These are phyloP conservation scores for Tremellales sp. DNA, from an alignment of 1,284 basidiomycete genomes.

Conservation along the genomic window DNA sequence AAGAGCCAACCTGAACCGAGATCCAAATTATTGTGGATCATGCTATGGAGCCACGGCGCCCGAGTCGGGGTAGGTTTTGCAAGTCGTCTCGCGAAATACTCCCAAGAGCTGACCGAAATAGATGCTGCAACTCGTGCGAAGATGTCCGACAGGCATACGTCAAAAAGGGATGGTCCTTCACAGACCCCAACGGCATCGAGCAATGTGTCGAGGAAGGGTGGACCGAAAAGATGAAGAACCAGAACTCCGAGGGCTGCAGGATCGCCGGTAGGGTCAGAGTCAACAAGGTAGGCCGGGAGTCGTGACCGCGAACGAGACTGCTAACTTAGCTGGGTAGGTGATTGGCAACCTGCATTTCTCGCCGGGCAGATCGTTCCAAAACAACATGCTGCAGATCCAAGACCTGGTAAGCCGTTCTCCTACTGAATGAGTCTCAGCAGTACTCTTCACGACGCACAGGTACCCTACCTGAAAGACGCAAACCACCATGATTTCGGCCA, in stretches of 20 bases:
- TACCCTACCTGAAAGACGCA: constrained; percentile 85
- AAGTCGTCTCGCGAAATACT: background rate
- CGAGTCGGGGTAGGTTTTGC: constrained; percentile 54
- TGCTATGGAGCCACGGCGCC: constrained; percentile 90
- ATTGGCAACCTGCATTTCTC: constrained; percentile 80
- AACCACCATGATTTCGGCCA: constrained; percentile 94
- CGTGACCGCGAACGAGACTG: background rate
- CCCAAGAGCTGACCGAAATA: constrained; percentile 17
- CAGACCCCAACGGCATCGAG: constrained; percentile 84
- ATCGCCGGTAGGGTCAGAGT: constrained; percentile 85
- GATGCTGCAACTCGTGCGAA: constrained; percentile 95
- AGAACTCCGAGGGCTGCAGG: constrained; percentile 91
- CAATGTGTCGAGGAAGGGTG: constrained; percentile 92
- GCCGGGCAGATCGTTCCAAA: constrained; percentile 90
- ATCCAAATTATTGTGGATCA: constrained; percentile 79
- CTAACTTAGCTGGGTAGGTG: constrained; percentile 28
- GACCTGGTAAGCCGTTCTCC: constrained; percentile 61
- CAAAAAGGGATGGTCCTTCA: constrained; percentile 91
- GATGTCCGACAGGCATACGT: constrained; percentile 89
- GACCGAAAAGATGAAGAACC: constrained; percentile 88
- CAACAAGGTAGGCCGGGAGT: constrained; percentile 70
- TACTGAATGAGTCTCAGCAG: background rate
- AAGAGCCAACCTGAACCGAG: constrained; percentile 63
- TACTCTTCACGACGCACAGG: constrained; percentile 11
- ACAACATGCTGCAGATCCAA: constrained; percentile 74